Evolutionary conservation across 2,329 filamentous ascomycete genomes (phyloP), one percentile per base, ranked within the genome.

Genomic region (Alternaria gansuensis): DNA sequence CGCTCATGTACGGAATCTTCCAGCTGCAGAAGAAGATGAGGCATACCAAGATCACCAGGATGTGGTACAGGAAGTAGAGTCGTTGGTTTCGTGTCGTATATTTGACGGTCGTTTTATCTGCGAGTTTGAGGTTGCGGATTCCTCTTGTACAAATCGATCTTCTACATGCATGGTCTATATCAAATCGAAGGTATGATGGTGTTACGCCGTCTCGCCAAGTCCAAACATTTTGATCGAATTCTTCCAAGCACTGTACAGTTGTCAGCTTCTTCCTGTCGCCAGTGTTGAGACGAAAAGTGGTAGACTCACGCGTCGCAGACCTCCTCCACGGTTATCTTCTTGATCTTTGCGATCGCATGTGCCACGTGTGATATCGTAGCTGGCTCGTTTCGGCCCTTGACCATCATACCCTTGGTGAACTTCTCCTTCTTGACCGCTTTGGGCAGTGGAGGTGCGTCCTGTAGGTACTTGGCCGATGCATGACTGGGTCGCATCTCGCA

Each of bases 401-500:
- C 86, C 91, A 97, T 94, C 39, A 84, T 84, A 0, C 93, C 94
- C 70, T 91, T 87, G 43, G 87, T 85, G 90, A 93, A 99, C 77
- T 91, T 96, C 80, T 99, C 95, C 80, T 97, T 98, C 83, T 98
- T 99, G 29, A 97, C 90, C 4, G 88, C 84, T 78, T 91, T 96
- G 68, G 89, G 95, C 33, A 92, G 80, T 51, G 87, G 83, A 0
- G 90, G 89, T 1, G 90, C 86, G 51, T 89, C 88, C 5, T 87
- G 82, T 64, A 90, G 78, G 65, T 89, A 90, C 77, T 89, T 90
- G 69, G 89, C 91, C 2, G 92, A 92, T 29, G 93, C 93, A 79
- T 99, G 94, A 29, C 87, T 92, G 0, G 93, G 89, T 24, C 95
- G 84, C 59, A 99, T 94, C 77, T 99, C 95, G 74, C 95, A 99